These are phyloP conservation scores for Lichtheimia hyalospora DNA, from an alignment of 371 early-diverging fungal genomes.

Conservation along the genomic window DNA sequence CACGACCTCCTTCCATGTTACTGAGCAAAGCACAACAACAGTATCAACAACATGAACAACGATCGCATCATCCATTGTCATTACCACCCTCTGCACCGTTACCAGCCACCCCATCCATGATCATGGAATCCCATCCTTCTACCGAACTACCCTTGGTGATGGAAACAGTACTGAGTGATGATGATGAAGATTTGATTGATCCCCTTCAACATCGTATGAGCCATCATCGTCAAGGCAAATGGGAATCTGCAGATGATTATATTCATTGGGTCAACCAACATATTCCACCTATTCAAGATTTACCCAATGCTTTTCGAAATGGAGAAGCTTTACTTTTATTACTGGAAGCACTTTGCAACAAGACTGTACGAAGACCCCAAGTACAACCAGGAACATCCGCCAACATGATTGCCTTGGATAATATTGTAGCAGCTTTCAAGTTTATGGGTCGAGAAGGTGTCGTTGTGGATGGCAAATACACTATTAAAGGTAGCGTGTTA, in stretches of 20 bases:
- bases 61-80: background rate
- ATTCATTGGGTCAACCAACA: slow-evolving; percentile 56
- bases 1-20: slow-evolving; percentile 62
- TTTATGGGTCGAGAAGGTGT: slow-evolving; percentile 58
- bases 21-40: slow-evolving; percentile 14
- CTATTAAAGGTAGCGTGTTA: slow-evolving; percentile 41
- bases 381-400: slow-evolving; percentile 24
- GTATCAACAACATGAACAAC: background rate
- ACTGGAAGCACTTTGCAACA: slow-evolving; percentile 52
- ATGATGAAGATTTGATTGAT: slow-evolving; percentile 29
- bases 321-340: slow-evolving; percentile 57
- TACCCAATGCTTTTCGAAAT: slow-evolving; percentile 46
- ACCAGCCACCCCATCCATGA: slow-evolving; percentile 4
- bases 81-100: slow-evolving; percentile 4
- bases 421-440: slow-evolving; percentile 53
- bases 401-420: slow-evolving; percentile 49
- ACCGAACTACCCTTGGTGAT: background rate
- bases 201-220: slow-evolving; percentile 28
- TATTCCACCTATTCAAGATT: slow-evolving; percentile 29
- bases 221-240: background rate
- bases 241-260: slow-evolving; percentile 36
- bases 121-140: background rate
- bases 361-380: slow-evolving; percentile 36
- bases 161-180: slow-evolving; percentile 5
- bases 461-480: slow-evolving; percentile 47